Evolutionary conservation across 1,284 basidiomycete genomes (phyloP).

Genomic region (Flammula alnicola): DNA sequence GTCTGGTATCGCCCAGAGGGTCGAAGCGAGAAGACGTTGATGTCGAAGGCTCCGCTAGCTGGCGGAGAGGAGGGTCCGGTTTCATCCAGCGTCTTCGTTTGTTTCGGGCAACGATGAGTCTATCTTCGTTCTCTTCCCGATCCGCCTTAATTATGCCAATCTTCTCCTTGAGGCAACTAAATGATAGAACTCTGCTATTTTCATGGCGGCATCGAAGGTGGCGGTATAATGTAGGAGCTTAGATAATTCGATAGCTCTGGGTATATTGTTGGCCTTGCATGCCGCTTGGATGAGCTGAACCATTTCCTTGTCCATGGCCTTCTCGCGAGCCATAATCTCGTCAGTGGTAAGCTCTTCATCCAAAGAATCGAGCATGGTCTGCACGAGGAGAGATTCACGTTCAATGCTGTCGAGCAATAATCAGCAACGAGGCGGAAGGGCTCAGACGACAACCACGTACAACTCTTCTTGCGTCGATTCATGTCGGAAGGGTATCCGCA

Average conservation of each 20-base stretch:
- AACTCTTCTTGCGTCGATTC: conserved; percentile 82
- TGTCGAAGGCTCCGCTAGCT: conserved; percentile 35
- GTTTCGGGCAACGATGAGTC: conserved; percentile 58
- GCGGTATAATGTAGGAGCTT: conserved; percentile 78
- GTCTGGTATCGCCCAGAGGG: conserved; percentile 63
- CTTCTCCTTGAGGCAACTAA: conserved; percentile 85
- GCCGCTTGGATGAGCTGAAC: conserved; percentile 89
- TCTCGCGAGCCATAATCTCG: conserved; percentile 71
- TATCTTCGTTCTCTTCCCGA: conserved; percentile 63
- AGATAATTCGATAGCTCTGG: conserved; percentile 88
- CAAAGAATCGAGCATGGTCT: conserved; percentile 72
- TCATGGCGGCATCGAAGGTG: conserved; percentile 83
- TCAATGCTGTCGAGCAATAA: conserved; percentile 57
- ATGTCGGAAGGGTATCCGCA: conserved; percentile 85
- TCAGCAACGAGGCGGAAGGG: background rate
- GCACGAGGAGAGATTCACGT: conserved; percentile 73
- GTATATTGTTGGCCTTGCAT: conserved; percentile 89
- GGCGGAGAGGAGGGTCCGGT: conserved; percentile 54
- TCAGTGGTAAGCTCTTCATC: conserved; percentile 72
- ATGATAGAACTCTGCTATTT: conserved; percentile 92
- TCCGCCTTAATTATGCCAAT: conserved; percentile 75
- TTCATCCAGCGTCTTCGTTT: conserved; percentile 60
- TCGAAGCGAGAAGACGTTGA: conserved; percentile 42
- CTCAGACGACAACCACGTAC: conserved; percentile 47
- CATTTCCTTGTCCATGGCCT: conserved; percentile 88